Evolutionary conservation across 129 eudicot genomes (phyloP), one percentile per base, ranked within the genome.

Genomic region (Artemisia annua): DNA sequence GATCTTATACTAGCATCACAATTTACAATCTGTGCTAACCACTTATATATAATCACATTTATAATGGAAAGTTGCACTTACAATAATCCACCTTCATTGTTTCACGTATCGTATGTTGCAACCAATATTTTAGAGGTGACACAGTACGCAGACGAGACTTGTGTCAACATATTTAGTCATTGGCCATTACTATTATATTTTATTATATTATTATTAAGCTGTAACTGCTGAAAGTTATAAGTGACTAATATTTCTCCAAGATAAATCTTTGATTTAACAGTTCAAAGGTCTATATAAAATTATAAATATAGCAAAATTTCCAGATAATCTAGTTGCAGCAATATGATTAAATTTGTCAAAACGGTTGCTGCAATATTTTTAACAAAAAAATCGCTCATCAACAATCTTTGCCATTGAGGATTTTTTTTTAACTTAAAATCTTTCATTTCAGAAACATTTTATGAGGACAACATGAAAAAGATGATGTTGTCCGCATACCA

Each of bases 401-500:
- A 59, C 65, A 32, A 59, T 20, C 43, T 24, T 63, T 70, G 50
- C 35, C 53, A 59, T 11, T 19, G 63, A 20, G n/a, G 5, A 3
- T 13, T 19, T 11, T 43, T 18, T 50, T 11, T 7, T 1, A 43
- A 16, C 22, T 11, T 16, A 1, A 54, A 11, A 22, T 1, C 0
- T 0, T 12, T 26, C 12, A 9, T 63, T 64, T 71, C 16, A 8
- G 4, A 69, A 67, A 44, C 12, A 7, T 26, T 66, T 78, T 16
- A 26, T 10, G 63, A 73, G 30, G 73, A 64, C 78, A 78, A 78
- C 68, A 62, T 3, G 26, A 18, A 3, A 57, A 64, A 39, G 18
- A 65, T 55, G 77, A 65, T 55, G 73, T 46, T 78, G 82, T 54
- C 73, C 22, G 17, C 52, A 32, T 68, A 55, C 70, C 58, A 80